Percentiles rank a stretch among this genome's conserved stretches.
Conservation (phyloP, 495 filamentous ascomycete species). For the Filosporella fistucella region DNA sequence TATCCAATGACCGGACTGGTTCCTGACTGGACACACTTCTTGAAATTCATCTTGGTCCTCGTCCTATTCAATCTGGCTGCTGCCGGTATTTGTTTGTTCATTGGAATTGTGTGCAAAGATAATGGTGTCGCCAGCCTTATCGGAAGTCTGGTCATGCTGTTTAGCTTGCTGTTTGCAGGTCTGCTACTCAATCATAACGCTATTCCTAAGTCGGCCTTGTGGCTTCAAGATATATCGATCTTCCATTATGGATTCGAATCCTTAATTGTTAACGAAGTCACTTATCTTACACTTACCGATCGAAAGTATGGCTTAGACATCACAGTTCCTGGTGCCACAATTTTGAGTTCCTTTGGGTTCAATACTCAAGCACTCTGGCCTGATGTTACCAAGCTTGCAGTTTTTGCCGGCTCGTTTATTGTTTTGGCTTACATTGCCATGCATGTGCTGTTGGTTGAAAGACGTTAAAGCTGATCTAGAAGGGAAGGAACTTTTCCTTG, state of each 20-base stretch:
- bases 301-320: conserved; percentile 95
- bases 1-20: conserved; percentile 99
- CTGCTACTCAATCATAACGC: conserved; percentile 90
- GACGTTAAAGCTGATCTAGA: conserved; percentile 53
- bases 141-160: conserved; percentile 95
- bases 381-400: conserved; percentile 75
- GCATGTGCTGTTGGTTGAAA: conserved; percentile 92
- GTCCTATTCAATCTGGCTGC: conserved; percentile 96
- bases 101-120: conserved; percentile 92
- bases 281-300: conserved; percentile 83
- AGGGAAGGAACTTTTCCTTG: too few relatives aligned
- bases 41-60: conserved; percentile 86
- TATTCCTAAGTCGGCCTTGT: conserved; percentile 76
- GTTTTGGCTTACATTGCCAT: conserved; percentile 87
- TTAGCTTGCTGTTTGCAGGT: conserved; percentile 91
- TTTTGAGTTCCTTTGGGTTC: conserved; percentile 91
- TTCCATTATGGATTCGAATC: conserved; percentile 99
- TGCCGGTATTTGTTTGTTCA: conserved; percentile 88
- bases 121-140: conserved; percentile 91
- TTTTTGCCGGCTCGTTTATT: conserved; percentile 80
- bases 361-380: conserved; percentile 76
- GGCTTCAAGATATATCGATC: conserved; percentile 95
- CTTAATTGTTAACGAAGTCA: conserved; percentile 95
- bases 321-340: conserved; percentile 90
- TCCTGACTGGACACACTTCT: conserved; percentile 75